These are phyloP conservation scores for Pseudopyrenochaeta lycopersici DNA, from an alignment of 2,329 filamentous ascomycete genomes.

Conservation along the genomic window DNA sequence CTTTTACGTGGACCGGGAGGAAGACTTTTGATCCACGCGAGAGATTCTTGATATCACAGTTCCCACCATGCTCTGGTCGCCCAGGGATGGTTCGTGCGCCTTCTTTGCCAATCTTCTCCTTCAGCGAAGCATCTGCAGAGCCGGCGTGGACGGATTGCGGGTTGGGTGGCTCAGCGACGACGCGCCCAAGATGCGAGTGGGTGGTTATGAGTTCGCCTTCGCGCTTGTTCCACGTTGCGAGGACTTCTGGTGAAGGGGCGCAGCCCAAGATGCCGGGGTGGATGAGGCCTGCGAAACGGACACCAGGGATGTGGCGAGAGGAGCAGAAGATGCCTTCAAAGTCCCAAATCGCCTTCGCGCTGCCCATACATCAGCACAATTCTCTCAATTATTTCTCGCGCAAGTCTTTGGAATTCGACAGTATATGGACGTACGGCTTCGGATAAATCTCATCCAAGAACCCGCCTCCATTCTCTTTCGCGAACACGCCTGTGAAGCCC, in stretches of 20 bases:
- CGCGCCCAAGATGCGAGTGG: conserved; percentile 65
- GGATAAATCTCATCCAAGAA: conserved; percentile 91
- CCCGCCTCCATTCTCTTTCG: conserved; percentile 82
- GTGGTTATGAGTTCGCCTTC: conserved; percentile 81
- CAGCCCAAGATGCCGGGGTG: conserved; percentile 93
- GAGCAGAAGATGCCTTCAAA: conserved; percentile 83
- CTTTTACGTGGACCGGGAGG: conserved; percentile 84
- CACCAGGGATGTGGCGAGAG: conserved; percentile 75
- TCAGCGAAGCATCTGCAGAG: conserved; percentile 64
- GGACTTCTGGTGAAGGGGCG: conserved; percentile 79
- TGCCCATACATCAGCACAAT: conserved; percentile 36
- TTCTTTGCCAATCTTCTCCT: conserved; percentile 74
- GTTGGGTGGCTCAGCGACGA: conserved; percentile 81
- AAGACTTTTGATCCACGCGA: conserved; percentile 83
- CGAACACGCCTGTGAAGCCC: conserved; percentile 89
- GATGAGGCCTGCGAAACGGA: conserved; percentile 88
- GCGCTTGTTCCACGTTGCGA: conserved; percentile 83
- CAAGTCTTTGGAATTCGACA: neutral
- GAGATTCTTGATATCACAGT: conserved; percentile 91
- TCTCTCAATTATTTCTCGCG: neutral
- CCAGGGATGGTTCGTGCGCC: conserved; percentile 87
- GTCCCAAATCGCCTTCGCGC: conserved; percentile 79
- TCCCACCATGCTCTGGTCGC: conserved; percentile 86
- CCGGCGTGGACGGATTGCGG: conserved; percentile 78
- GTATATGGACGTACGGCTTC: conserved; percentile 68